Evolutionary conservation across 2,329 filamentous ascomycete species (phyloP).

Genomic region (Chaetomiaceae sp.): DNA sequence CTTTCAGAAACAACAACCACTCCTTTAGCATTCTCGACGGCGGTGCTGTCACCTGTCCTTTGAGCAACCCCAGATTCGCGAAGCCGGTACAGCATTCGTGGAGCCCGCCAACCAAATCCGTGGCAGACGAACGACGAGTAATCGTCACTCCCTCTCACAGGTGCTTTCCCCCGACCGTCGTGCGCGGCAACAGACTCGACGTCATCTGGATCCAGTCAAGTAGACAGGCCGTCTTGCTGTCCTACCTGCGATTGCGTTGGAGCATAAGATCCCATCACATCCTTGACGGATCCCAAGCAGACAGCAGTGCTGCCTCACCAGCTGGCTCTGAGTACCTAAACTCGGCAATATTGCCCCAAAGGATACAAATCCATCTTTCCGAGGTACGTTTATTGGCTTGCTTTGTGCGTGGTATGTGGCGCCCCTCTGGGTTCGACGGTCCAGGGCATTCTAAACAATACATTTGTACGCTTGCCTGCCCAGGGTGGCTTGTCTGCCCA

Average conservation of each 20-base stretch:
- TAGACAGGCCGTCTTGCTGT: neutral
- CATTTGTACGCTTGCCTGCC: conserved; percentile 12
- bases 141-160: conserved; percentile 25
- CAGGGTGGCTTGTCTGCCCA: neutral
- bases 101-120: conserved; percentile 17
- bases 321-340: conserved; percentile 28
- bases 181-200: conserved; percentile 16
- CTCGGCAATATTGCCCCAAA: conserved; percentile 11
- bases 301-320: conserved; percentile 30
- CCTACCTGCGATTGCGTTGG: conserved; percentile 8
- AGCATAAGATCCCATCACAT: conserved; percentile 24
- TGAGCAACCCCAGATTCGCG: conserved; percentile 14
- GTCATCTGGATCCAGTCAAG: conserved; percentile 14
- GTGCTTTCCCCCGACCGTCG: conserved; percentile 15
- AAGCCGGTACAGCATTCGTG: conserved; percentile 16
- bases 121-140: conserved; percentile 16
- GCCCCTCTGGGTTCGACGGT: too few species aligned
- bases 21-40: conserved; percentile 20
- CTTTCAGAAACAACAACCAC: conserved; percentile 6
- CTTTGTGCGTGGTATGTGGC: too few species aligned
- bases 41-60: conserved; percentile 22
- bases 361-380: conserved; percentile 4
- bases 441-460: conserved; percentile 1
- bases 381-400: conserved; percentile 9
- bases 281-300: conserved; percentile 29